phyloP scores from a whole-genome alignment of 768 basidiomycete species.

The Suillus sp. region DNA sequence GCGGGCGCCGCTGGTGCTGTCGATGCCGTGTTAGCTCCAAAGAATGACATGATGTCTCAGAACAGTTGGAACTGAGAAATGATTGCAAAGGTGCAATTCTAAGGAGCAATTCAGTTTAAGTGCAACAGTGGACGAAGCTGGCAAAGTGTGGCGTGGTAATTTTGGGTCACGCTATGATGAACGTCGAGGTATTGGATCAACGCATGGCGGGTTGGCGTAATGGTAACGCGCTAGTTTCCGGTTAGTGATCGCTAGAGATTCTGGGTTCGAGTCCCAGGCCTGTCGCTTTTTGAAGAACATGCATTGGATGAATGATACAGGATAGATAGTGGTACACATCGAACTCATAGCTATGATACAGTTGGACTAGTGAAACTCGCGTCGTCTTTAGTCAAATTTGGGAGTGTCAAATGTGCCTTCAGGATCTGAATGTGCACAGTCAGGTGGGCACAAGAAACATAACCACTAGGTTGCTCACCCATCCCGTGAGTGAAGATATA shows the following conservation, averaged over 20 bases:
- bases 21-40: slow-evolving; percentile 34
- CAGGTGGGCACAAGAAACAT: not conserved
- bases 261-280: slow-evolving; percentile 66
- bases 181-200: not conserved
- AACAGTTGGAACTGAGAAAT: not conserved
- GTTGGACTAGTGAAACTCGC: not conserved
- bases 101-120: slow-evolving; percentile 4
- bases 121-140: not conserved
- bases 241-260: slow-evolving; percentile 52
- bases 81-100: slow-evolving; percentile 7
- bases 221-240: slow-evolving; percentile 69
- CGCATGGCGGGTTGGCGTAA: slow-evolving; percentile 57
- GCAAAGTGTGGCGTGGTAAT: slow-evolving; percentile 21
- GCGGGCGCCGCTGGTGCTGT: slow-evolving; percentile 41
- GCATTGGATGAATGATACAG: not conserved
- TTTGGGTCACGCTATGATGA: not conserved
- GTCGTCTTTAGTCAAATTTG: slow-evolving; percentile 31
- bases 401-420: slow-evolving; percentile 48
- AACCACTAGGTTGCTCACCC: slow-evolving; percentile 38
- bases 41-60: slow-evolving; percentile 44
- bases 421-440: slow-evolving; percentile 29
- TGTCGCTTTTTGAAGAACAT: slow-evolving; percentile 41
- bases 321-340: not conserved
- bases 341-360: slow-evolving; percentile 2
- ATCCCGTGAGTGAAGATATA: slow-evolving; percentile 61